Conservation (phyloP, 2,329 filamentous ascomycete species). For the Ascochyta lentis region DNA sequence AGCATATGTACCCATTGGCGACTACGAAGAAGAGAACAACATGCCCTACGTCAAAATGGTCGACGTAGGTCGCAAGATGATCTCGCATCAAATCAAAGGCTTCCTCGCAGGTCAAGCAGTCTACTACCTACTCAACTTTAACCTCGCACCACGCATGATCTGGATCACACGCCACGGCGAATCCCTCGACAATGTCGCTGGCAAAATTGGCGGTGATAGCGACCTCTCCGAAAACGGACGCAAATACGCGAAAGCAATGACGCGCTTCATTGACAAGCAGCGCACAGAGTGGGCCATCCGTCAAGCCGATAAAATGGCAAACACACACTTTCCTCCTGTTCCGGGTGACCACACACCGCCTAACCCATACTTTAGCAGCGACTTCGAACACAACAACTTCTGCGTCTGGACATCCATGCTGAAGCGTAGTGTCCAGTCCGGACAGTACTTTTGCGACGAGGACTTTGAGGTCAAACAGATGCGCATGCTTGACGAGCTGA, state of each 20-base stretch:
- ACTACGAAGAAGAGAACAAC: slow-evolving; percentile 87
- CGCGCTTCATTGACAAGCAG: slow-evolving; percentile 83
- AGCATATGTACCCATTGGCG: slow-evolving; percentile 87
- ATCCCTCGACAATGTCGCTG: slow-evolving; percentile 83
- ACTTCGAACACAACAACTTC: slow-evolving; percentile 76
- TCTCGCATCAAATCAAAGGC: slow-evolving; percentile 87
- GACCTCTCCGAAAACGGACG: slow-evolving; percentile 80
- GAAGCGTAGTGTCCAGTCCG: slow-evolving; percentile 85
- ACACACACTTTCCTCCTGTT: slow-evolving; percentile 84
- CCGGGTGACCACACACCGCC: slow-evolving; percentile 93
- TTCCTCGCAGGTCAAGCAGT: slow-evolving; percentile 93
- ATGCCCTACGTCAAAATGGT: slow-evolving; percentile 98
- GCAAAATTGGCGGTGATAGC: slow-evolving; percentile 91
- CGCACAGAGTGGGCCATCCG: slow-evolving; percentile 81
- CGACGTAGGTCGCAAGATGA: slow-evolving; percentile 92
- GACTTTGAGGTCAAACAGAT: slow-evolving; percentile 94
- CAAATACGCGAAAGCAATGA: slow-evolving; percentile 78
- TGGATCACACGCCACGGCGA: slow-evolving; percentile 98
- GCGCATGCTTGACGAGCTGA: slow-evolving; percentile 97
- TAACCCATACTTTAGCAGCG: slow-evolving; percentile 76
- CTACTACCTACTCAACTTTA: slow-evolving; percentile 96
- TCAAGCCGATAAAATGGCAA: slow-evolving; percentile 77
- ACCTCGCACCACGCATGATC: slow-evolving; percentile 91
- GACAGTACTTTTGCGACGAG: slow-evolving; percentile 90
- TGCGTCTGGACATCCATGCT: slow-evolving; percentile 99